Evolutionary conservation across 2,329 filamentous ascomycete species (phyloP).

Genomic region (Trichoderma sp.): DNA sequence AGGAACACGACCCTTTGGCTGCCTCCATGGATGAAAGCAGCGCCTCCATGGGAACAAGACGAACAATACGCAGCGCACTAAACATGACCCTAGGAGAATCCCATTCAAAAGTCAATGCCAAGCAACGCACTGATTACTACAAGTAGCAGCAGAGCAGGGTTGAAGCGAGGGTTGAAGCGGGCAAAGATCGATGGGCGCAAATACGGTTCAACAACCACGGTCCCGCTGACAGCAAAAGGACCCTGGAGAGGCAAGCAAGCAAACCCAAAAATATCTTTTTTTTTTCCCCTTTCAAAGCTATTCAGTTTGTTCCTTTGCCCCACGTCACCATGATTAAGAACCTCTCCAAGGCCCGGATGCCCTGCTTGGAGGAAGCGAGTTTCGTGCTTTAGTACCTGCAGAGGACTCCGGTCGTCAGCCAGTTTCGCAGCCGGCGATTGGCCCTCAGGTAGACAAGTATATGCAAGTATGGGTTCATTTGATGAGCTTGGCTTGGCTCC

Average conservation of each 20-base stretch:
- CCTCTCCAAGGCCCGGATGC: not conserved
- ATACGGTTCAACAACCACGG: not conserved
- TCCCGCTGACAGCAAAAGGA: not conserved
- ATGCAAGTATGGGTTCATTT: not conserved
- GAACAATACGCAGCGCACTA: not conserved
- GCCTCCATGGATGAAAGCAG: not conserved
- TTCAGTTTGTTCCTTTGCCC: not conserved
- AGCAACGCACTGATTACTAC: too few species aligned
- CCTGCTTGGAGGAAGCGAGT: not conserved
- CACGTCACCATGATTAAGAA: conserved; percentile 15
- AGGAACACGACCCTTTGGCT: not conserved
- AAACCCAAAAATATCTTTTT: not conserved
- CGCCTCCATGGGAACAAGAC: not conserved
- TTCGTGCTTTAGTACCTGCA: conserved; percentile 9
- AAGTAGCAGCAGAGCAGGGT: not conserved
- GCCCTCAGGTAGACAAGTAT: not conserved
- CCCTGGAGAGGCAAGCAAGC: not conserved
- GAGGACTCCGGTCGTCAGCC: not conserved
- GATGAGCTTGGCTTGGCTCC: not conserved
- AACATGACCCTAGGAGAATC: not conserved
- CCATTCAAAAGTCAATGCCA: too few species aligned
- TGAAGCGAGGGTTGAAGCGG: not conserved
- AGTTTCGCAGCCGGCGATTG: not conserved
- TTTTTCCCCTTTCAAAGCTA: too few species aligned
- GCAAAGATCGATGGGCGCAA: conserved; percentile 1